phyloP scores from a whole-genome alignment of 2,329 filamentous ascomycete genomes.

The Fusarium ambrosium region DNA sequence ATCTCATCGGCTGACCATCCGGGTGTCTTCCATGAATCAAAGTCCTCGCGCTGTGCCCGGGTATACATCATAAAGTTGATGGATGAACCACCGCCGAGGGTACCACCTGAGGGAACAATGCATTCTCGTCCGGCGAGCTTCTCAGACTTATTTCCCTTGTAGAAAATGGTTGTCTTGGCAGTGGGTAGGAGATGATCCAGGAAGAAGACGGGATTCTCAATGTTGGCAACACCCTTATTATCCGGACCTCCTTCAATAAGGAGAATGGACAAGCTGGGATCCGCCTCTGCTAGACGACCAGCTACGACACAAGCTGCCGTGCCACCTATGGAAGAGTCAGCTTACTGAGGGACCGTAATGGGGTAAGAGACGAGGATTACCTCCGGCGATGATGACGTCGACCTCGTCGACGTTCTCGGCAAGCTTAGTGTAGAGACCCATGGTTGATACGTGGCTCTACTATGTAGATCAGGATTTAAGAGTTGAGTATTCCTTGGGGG shows the following conservation, averaged over 20 bases:
- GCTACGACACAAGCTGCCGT: conserved; percentile 47
- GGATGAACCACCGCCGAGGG: conserved; percentile 48
- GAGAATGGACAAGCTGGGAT: conserved; percentile 43
- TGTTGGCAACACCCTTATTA: conserved; percentile 40
- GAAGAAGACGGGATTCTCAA: conserved; percentile 42
- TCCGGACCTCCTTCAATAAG: conserved; percentile 47
- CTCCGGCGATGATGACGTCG: conserved; percentile 4
- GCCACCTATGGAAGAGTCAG: conserved; percentile 37
- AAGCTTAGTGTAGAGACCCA: conserved; percentile 6
- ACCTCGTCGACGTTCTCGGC: background rate
- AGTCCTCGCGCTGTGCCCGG: conserved; percentile 47
- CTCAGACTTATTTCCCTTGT: conserved; percentile 37
- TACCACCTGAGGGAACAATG: conserved; percentile 42
- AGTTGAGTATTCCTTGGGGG: background rate
- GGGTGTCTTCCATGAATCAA: conserved; percentile 49
- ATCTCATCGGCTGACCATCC: conserved; percentile 51
- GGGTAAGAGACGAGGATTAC: background rate
- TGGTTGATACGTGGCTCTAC: background rate
- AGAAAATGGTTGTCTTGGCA: conserved; percentile 39
- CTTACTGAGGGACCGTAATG: background rate
- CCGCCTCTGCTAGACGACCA: conserved; percentile 41
- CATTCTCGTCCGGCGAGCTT: conserved; percentile 37
- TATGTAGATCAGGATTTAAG: background rate
- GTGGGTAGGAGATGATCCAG: conserved; percentile 32
- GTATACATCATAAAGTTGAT: conserved; percentile 50